Conservation (phyloP, 129 eudicot species). For the Flaveria robusta region DNA sequence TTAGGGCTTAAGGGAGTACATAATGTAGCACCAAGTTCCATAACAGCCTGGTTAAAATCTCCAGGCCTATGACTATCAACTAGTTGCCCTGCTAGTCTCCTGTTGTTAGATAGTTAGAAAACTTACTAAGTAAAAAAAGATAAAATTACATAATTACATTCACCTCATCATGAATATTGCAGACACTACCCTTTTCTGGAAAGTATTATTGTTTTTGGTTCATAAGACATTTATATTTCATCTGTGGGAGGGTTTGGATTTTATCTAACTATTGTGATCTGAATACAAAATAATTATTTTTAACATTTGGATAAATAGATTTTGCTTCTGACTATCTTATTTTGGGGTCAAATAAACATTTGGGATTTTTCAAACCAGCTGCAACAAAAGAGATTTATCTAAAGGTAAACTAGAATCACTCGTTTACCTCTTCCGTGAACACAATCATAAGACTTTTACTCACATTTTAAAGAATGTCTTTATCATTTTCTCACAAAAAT, state of each 20-base stretch:
- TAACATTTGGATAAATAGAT: neutral
- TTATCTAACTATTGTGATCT: neutral
- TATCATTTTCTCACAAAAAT: neutral
- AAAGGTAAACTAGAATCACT: neutral
- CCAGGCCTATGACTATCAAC: slow-evolving; percentile 92
- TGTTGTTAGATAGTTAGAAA: slow-evolving; percentile 20
- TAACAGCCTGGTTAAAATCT: slow-evolving; percentile 95
- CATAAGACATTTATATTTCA: neutral
- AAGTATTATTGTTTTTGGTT: neutral
- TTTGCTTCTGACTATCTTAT: neutral
- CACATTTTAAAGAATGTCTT: neutral
- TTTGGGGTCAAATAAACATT: neutral
- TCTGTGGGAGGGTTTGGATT: slow-evolving; percentile 4
- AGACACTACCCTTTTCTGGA: no score
- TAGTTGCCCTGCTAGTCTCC: slow-evolving; percentile 80
- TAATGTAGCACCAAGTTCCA: slow-evolving; percentile 97
- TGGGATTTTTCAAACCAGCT: neutral
- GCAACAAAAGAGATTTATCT: neutral
- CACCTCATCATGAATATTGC: no score
- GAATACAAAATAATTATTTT: neutral
- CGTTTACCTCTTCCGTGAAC: neutral
- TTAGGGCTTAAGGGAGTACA: slow-evolving; percentile 66
- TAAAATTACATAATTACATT: neutral
- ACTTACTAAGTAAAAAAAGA: neutral
- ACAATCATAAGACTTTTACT: neutral